phyloP scores from a whole-genome alignment of 2,329 filamentous ascomycete genomes.

The Fusarium sp. region DNA sequence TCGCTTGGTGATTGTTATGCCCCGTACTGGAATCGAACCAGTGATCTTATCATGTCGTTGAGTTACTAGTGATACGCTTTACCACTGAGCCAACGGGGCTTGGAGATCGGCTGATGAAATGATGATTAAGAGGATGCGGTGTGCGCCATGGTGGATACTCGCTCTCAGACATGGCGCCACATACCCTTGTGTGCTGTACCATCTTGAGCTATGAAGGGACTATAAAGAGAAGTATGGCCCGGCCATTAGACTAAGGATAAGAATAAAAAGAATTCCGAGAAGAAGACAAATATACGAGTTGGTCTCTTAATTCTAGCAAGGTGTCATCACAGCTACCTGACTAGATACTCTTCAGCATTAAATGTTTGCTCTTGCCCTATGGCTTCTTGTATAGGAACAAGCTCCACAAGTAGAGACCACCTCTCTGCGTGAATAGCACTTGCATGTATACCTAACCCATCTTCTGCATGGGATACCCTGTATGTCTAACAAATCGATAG shows the following conservation, averaged over 20 bases:
- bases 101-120: not conserved
- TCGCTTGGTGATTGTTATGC: not conserved
- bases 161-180: not conserved
- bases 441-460: not conserved
- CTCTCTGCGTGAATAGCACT: not conserved
- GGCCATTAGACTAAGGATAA: not conserved
- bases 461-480: not conserved
- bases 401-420: not conserved
- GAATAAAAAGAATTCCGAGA: not conserved
- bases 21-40: constrained; percentile 37
- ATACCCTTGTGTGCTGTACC: not conserved
- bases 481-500: not conserved
- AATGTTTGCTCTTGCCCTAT: not conserved
- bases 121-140: not conserved
- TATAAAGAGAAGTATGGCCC: not conserved
- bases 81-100: constrained; percentile 36
- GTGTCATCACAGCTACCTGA: not conserved
- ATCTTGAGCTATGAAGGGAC: not conserved
- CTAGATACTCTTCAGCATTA: not conserved
- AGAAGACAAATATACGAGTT: not conserved
- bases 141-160: not conserved
- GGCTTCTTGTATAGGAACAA: not conserved
- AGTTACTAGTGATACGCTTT: constrained; percentile 39
- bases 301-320: not conserved
- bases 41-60: constrained; percentile 32